phyloP scores from a whole-genome alignment of 2,329 filamentous ascomycete genomes.

The Fusarium graminum region DNA sequence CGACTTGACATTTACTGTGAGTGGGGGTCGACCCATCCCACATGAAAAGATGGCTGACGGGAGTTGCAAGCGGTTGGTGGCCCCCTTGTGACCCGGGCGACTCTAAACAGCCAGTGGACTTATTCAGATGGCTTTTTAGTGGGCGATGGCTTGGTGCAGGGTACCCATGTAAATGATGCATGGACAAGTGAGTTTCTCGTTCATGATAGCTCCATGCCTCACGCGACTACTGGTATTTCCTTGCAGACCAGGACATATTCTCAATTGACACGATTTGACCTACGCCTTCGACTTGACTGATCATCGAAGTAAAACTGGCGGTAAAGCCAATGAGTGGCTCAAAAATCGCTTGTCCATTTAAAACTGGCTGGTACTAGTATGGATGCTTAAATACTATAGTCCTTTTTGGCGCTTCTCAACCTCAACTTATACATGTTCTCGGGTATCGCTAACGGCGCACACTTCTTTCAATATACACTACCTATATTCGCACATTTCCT shows the following conservation, averaged over 20 bases:
- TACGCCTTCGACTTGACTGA: slow-evolving; percentile 1
- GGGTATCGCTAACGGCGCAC: slow-evolving; percentile 43
- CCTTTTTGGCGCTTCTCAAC: slow-evolving; percentile 23
- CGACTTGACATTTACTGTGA: slow-evolving; percentile 27
- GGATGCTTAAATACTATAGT: slow-evolving; percentile 29
- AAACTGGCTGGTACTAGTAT: slow-evolving; percentile 18
- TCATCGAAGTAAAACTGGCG: neutral
- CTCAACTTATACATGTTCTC: slow-evolving; percentile 29
- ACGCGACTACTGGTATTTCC: slow-evolving; percentile 29
- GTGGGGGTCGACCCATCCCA: slow-evolving; percentile 38
- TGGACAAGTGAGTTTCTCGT: slow-evolving; percentile 6
- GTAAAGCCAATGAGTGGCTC: slow-evolving; percentile 4
- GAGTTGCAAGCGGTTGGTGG: slow-evolving; percentile 30
- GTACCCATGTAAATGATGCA: slow-evolving; percentile 17
- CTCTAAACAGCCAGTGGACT: slow-evolving; percentile 26
- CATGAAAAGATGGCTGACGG: slow-evolving; percentile 31
- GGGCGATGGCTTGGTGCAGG: slow-evolving; percentile 5
- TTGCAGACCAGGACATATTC: neutral
- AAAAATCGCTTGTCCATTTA: slow-evolving; percentile 13
- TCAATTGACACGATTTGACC: neutral
- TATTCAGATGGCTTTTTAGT: slow-evolving; percentile 9
- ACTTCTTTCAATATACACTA: slow-evolving; percentile 20
- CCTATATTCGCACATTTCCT: slow-evolving; percentile 22
- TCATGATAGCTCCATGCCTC: slow-evolving; percentile 32
- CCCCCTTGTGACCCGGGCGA: slow-evolving; percentile 10